phyloP scores from a whole-genome alignment of 257 asterid species.

The Henckelia pumila region DNA sequence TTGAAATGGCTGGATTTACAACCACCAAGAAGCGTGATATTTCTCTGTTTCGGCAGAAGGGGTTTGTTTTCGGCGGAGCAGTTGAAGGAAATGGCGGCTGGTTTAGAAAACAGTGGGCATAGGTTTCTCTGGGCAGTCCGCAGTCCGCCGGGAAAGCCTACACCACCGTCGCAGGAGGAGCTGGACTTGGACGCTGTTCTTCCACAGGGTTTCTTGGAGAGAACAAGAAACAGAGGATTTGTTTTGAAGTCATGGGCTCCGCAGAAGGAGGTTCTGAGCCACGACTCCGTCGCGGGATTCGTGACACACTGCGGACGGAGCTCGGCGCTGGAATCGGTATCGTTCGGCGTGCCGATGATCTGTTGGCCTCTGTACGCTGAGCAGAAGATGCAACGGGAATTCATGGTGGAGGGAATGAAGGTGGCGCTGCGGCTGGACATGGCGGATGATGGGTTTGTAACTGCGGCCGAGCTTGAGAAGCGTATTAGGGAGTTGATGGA shows the following conservation, averaged over 20 bases:
- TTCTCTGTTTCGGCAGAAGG: conserved; percentile 55
- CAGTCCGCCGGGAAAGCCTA: conserved; percentile 30
- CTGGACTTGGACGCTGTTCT: conserved; percentile 29
- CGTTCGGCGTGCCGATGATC: conserved; percentile 39
- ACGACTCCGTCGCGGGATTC: conserved; percentile 38
- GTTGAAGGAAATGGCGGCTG: conserved; percentile 45
- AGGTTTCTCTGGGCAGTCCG: conserved; percentile 60
- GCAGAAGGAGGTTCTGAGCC: conserved; percentile 33
- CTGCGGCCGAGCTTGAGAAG: conserved; percentile 32
- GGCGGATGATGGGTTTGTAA: conserved; percentile 28
- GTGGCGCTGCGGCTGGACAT: conserved; percentile 28
- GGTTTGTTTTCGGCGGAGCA: conserved; percentile 44
- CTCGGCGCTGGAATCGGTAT: conserved; percentile 37
- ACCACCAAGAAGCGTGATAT: conserved; percentile 48
- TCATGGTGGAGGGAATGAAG: conserved; percentile 34
- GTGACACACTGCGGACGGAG: conserved; percentile 48
- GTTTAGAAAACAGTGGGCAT: conserved; percentile 51
- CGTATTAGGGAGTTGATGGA: conserved; percentile 34
- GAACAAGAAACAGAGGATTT: conserved; percentile 31
- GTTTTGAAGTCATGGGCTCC: conserved; percentile 44
- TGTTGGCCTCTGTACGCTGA: conserved; percentile 47
- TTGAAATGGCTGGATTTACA: conserved; percentile 60
- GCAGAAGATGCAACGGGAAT: conserved; percentile 31
- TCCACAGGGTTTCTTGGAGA: conserved; percentile 36
- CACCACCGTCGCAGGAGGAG: conserved; percentile 14